Evolutionary conservation across 2,329 filamentous ascomycete species (phyloP).

Genomic region (Colletotrichum costaricense): DNA sequence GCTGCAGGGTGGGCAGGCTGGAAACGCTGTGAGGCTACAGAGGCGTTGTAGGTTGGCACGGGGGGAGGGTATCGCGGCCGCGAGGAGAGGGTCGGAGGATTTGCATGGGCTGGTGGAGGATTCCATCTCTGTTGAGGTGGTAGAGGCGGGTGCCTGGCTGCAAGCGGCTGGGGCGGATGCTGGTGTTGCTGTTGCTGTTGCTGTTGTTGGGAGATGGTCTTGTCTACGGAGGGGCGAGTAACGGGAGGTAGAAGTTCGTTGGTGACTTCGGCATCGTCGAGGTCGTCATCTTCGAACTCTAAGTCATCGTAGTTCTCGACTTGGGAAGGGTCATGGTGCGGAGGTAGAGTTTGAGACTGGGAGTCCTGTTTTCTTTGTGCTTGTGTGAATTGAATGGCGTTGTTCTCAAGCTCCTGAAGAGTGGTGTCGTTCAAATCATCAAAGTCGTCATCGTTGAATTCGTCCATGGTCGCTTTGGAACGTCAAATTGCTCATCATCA

Average conservation of each 20-base stretch:
- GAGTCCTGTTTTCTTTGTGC: slow-evolving; percentile 47
- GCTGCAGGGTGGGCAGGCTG: slow-evolving; percentile 40
- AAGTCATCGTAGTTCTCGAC: slow-evolving; percentile 50
- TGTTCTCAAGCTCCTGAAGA: slow-evolving; percentile 72
- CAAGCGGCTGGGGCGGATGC: slow-evolving; percentile 38
- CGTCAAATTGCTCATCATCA: background rate
- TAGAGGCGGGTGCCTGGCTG: slow-evolving; percentile 27
- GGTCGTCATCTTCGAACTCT: slow-evolving; percentile 66
- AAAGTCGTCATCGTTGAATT: slow-evolving; percentile 73
- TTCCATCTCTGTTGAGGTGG: slow-evolving; percentile 48
- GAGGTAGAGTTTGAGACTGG: slow-evolving; percentile 6
- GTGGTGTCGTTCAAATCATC: slow-evolving; percentile 68
- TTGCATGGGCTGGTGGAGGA: slow-evolving; percentile 35
- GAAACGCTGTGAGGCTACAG: slow-evolving; percentile 35
- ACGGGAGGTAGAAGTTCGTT: slow-evolving; percentile 57
- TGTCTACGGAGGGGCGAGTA: slow-evolving; percentile 49
- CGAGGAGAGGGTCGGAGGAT: slow-evolving; percentile 31
- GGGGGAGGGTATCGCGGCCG: slow-evolving; percentile 33
- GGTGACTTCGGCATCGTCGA: slow-evolving; percentile 68
- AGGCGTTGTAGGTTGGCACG: slow-evolving; percentile 24
- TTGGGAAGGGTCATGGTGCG: slow-evolving; percentile 40
- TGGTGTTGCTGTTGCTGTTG: background rate
- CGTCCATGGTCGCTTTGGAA: slow-evolving; percentile 55
- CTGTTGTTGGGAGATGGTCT: slow-evolving; percentile 46
- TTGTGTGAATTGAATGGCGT: slow-evolving; percentile 72